Percentiles rank a stretch among this genome's conserved stretches.
These are phyloP conservation scores for Termitomyces sp. DNA, from an alignment of 768 basidiomycete genomes.

Conservation along the genomic window DNA sequence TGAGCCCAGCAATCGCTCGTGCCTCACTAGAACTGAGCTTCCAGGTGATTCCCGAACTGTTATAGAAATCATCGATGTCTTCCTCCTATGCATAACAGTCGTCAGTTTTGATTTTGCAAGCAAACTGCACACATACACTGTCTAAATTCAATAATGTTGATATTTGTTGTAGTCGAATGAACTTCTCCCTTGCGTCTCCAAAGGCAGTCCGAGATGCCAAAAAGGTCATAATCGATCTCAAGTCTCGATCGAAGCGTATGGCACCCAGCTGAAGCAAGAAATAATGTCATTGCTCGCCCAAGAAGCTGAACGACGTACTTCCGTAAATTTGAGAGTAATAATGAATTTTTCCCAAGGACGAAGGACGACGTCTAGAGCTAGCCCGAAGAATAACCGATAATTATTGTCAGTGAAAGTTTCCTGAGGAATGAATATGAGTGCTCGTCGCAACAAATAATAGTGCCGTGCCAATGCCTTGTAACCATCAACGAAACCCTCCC, in stretches of 20 bases:
- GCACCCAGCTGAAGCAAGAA: slow-evolving; percentile 70
- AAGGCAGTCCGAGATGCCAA: slow-evolving; percentile 85
- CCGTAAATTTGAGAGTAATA: slow-evolving; percentile 76
- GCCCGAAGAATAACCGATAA: slow-evolving; percentile 78
- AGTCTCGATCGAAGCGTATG: slow-evolving; percentile 89
- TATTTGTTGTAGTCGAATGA: slow-evolving; percentile 87
- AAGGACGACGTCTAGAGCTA: slow-evolving; percentile 84
- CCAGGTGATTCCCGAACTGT: slow-evolving; percentile 89
- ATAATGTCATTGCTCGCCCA: neutral
- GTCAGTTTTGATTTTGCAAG: neutral
- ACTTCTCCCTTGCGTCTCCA: slow-evolving; percentile 90
- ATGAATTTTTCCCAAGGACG: slow-evolving; percentile 94
- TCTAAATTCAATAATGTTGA: slow-evolving; percentile 89
- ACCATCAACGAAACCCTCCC: slow-evolving; percentile 82
- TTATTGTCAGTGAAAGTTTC: slow-evolving; percentile 85
- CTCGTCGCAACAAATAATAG: neutral
- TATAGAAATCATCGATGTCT: slow-evolving; percentile 92
- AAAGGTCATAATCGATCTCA: slow-evolving; percentile 77
- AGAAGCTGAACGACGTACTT: slow-evolving; percentile 43
- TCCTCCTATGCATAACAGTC: slow-evolving; percentile 62
- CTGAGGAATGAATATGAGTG: slow-evolving; percentile 30
- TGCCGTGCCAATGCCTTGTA: slow-evolving; percentile 56
- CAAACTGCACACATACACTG: slow-evolving; percentile 36
- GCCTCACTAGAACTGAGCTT: slow-evolving; percentile 76
- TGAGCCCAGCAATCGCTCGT: slow-evolving; percentile 58